Base-by-base conservation (phyloP, 139 green algal genomes). In the Chlamydomonas applanata region DNA sequence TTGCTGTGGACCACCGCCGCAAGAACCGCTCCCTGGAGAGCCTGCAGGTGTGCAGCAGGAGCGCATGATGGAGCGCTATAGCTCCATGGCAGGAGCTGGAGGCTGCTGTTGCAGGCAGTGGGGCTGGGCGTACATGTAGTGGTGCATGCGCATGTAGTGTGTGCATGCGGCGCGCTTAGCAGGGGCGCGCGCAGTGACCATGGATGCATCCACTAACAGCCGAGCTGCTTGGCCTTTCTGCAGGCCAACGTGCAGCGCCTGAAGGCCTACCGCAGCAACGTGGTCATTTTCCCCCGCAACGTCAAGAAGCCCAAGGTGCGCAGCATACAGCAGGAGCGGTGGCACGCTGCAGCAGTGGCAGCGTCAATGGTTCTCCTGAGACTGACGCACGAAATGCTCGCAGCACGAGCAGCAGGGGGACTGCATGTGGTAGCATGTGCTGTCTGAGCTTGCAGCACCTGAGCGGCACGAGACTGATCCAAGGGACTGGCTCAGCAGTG, bases 191-290 rank as follows among this genome's bases (percentile, higher is more conserved):
- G n/a, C n/a, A n/a, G n/a, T n/a, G n/a, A n/a, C n/a, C n/a, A n/a
- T n/a, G n/a, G n/a, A n/a, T n/a, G n/a, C n/a, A n/a, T n/a, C n/a
- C n/a, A n/a, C n/a, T n/a, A n/a, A n/a, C n/a, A n/a, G n/a, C n/a
- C n/a, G n/a, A n/a, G n/a, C n/a, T n/a, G n/a, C n/a, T n/a, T n/a
- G n/a, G n/a, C n/a, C n/a, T n/a, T n/a, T n/a, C n/a, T 62, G 57
- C 90, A 97, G 93, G 87, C 89, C 68, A 99, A 99, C 74, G 94
- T 93, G 24, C 82, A 90, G 72, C 81, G 96, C 20, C 89, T 99
- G 36, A 98, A 99, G 93, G 90, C 90, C 14, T 99, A 98, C 95
- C 95, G 93, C 85, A 87, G 89, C 75, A 97, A 95, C 76, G 83
- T 99, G 78, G 86, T 99, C 17, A 76, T 99, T 22, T 98, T 99